Evolutionary conservation across 192 early-diverging fungal genomes (phyloP).

Genomic region (Entrophospora sp.): DNA sequence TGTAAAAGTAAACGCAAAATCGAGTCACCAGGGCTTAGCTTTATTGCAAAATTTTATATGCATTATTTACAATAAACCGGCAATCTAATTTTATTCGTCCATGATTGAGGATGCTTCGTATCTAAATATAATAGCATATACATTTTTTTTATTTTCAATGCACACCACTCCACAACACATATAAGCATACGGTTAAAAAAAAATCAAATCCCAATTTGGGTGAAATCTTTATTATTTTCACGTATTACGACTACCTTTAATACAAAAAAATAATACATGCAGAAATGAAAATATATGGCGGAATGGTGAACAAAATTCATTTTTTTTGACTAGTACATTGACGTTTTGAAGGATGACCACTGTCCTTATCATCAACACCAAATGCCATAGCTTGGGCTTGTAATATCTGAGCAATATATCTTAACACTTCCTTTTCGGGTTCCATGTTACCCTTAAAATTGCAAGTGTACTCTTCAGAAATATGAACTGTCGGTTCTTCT

Average conservation of each 20-base stretch:
- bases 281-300: background rate
- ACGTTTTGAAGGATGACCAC: background rate
- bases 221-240: background rate
- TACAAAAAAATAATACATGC: background rate
- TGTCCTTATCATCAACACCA: background rate
- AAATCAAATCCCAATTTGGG: background rate
- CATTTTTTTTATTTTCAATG: background rate
- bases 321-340: background rate
- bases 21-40: no score
- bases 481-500: background rate
- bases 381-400: conserved; percentile 7
- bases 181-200: background rate
- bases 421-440: conserved; percentile 1
- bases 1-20: no score
- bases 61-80: background rate
- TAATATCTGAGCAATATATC: conserved; percentile 14
- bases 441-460: conserved; percentile 15
- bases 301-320: background rate
- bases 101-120: background rate
- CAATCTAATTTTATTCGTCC: background rate
- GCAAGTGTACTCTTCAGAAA: conserved; percentile 11
- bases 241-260: background rate
- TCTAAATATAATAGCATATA: conserved; percentile 6
- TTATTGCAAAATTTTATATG: background rate
- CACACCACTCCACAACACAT: no score